Evolutionary conservation across 2,329 filamentous ascomycete genomes (phyloP).

Genomic region (Xylaria hypoxylon): DNA sequence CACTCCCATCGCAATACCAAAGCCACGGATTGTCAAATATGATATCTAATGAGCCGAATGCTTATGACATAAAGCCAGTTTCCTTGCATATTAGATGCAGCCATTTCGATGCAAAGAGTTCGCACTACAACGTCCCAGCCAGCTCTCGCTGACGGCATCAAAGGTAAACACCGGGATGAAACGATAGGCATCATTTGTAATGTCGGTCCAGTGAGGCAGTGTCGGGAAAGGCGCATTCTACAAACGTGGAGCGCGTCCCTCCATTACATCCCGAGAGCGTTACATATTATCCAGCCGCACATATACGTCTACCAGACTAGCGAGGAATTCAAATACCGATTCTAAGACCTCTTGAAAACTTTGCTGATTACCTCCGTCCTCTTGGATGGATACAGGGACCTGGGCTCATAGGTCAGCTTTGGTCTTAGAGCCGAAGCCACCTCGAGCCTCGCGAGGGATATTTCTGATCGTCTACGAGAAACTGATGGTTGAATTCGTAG

Average conservation of each 20-base stretch:
- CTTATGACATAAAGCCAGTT: background rate
- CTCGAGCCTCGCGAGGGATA: background rate
- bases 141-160: slow-evolving; percentile 26
- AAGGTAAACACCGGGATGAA: slow-evolving; percentile 25
- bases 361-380: background rate
- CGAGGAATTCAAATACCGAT: background rate
- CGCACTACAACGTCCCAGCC: slow-evolving; percentile 14
- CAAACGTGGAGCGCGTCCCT: slow-evolving; percentile 5
- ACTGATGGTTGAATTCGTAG: background rate
- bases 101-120: slow-evolving; percentile 15
- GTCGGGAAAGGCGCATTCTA: slow-evolving; percentile 1
- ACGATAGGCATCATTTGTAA: slow-evolving; percentile 5
- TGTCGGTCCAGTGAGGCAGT: slow-evolving; percentile 19
- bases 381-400: background rate
- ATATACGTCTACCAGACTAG: background rate
- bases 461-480: background rate
- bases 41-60: slow-evolving; percentile 10
- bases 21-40: slow-evolving; percentile 1
- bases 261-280: slow-evolving; percentile 4
- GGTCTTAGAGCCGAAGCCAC: background rate
- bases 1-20: background rate
- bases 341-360: background rate
- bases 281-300: background rate
- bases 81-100: slow-evolving; percentile 8
- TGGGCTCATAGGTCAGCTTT: background rate